phyloP scores from a whole-genome alignment of 257 asterid genomes.

The Echium plantagineum region DNA sequence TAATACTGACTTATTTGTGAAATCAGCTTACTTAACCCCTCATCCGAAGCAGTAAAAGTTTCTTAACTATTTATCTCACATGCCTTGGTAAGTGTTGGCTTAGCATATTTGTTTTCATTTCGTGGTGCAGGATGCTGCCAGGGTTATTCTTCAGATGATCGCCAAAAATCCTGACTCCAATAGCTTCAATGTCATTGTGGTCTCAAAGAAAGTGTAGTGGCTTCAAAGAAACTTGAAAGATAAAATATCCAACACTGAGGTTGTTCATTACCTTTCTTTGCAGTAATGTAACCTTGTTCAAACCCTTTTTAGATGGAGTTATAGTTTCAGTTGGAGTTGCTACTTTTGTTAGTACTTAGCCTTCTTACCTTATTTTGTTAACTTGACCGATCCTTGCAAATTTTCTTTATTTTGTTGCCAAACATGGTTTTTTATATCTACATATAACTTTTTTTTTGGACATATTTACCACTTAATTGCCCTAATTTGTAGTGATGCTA shows the following conservation, averaged over 20 bases:
- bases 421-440: too few species aligned
- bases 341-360: too few species aligned
- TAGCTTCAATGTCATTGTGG: conserved; percentile 64
- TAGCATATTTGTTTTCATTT: background rate
- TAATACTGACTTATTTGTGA: too few species aligned
- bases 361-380: background rate
- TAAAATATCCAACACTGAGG: too few species aligned
- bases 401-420: too few species aligned
- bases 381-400: background rate
- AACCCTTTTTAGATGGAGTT: background rate
- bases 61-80: background rate
- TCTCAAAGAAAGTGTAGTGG: conserved; percentile 1
- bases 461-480: too few species aligned
- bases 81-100: background rate
- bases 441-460: too few species aligned
- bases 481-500: too few species aligned
- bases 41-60: too few species aligned
- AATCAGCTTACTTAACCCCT: too few species aligned
- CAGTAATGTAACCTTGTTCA: background rate
- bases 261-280: background rate
- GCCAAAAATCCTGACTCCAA: conserved; percentile 64
- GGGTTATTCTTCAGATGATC: conserved; percentile 52
- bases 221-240: background rate
- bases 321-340: background rate
- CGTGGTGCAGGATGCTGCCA: conserved; percentile 55